Evolutionary conservation across 306 rosid species (phyloP).

Genomic region (Sophora flavescens): DNA sequence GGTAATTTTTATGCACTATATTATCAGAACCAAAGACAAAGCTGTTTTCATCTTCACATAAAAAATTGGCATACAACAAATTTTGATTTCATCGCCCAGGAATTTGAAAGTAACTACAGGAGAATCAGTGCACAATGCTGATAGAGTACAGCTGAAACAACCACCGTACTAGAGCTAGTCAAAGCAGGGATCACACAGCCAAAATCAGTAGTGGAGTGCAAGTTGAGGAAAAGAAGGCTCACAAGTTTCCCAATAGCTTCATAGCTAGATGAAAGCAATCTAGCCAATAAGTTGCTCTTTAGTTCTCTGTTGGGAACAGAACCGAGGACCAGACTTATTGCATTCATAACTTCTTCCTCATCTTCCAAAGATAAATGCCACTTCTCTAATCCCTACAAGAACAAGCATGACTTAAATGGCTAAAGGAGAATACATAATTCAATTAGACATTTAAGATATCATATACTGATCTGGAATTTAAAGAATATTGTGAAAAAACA

Average conservation of each 20-base stretch:
- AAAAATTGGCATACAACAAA: conserved; percentile 8
- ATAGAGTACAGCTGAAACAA: conserved; percentile 42
- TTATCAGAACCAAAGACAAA: conserved; percentile 29
- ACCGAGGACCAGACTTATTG: conserved; percentile 82
- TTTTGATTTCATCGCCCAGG: conserved; percentile 33
- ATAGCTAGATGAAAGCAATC: conserved; percentile 87
- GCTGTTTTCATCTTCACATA: conserved; percentile 11
- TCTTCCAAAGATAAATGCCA: conserved; percentile 89
- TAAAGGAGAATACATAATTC: conserved; percentile 29
- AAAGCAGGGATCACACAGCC: conserved; percentile 33
- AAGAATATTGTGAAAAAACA: conserved; percentile 20
- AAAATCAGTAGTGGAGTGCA: conserved; percentile 30
- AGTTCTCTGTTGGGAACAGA: conserved; percentile 82
- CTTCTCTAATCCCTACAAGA: conserved; percentile 77
- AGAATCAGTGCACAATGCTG: conserved; percentile 33
- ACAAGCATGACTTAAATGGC: conserved; percentile 36
- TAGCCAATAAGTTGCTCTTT: conserved; percentile 84
- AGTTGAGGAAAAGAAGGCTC: conserved; percentile 49
- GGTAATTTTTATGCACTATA: conserved; percentile 17
- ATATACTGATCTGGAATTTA: conserved; percentile 29
- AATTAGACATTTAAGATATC: conserved; percentile 36
- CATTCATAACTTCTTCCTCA: conserved; percentile 93
- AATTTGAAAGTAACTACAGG: conserved; percentile 36
- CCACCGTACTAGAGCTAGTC: conserved; percentile 9
- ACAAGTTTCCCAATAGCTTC: conserved; percentile 93